Conservation (phyloP, 805 yeast genomes). For the Lachancea dasiensis region DNA sequence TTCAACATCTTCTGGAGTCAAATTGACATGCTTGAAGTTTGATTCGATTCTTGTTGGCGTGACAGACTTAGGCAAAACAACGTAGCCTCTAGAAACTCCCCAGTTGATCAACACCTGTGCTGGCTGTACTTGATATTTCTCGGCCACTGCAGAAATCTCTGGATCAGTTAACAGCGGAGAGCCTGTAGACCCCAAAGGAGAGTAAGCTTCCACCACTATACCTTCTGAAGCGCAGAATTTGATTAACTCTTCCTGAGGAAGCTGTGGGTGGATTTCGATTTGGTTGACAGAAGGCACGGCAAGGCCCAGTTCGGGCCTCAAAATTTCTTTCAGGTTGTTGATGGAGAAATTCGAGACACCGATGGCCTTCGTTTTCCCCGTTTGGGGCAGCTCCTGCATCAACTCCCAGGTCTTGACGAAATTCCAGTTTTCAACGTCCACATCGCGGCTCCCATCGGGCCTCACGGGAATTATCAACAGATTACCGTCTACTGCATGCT, state of each 20-base stretch:
- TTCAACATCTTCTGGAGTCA: constrained; percentile 34
- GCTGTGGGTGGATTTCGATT: constrained; percentile 68
- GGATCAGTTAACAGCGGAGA: constrained; percentile 47
- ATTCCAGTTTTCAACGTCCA: constrained; percentile 34
- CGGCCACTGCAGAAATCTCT: constrained; percentile 39
- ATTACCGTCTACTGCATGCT: constrained; percentile 34
- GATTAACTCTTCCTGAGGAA: constrained; percentile 57
- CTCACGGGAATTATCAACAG: constrained; percentile 31
- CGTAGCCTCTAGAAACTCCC: constrained; percentile 51
- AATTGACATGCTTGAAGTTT: constrained; percentile 29
- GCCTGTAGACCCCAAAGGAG: constrained; percentile 63
- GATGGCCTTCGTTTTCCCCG: constrained; percentile 53
- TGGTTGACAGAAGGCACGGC: constrained; percentile 67
- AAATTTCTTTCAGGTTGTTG: constrained; percentile 44
- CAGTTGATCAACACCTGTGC: constrained; percentile 53
- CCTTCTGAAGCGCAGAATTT: constrained; percentile 47
- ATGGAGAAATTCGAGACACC: constrained; percentile 74
- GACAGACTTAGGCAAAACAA: constrained; percentile 48
- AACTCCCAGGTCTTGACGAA: constrained; percentile 56
- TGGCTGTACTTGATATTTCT: constrained; percentile 36
- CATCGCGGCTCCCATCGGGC: constrained; percentile 35
- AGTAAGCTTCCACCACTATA: constrained; percentile 65
- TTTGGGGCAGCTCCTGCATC: constrained; percentile 51
- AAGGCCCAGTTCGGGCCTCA: constrained; percentile 43
- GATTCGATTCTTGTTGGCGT: constrained; percentile 39